These are phyloP conservation scores for Bremia lactucae DNA, from an alignment of 352 stramenopile species.

Conservation along the genomic window DNA sequence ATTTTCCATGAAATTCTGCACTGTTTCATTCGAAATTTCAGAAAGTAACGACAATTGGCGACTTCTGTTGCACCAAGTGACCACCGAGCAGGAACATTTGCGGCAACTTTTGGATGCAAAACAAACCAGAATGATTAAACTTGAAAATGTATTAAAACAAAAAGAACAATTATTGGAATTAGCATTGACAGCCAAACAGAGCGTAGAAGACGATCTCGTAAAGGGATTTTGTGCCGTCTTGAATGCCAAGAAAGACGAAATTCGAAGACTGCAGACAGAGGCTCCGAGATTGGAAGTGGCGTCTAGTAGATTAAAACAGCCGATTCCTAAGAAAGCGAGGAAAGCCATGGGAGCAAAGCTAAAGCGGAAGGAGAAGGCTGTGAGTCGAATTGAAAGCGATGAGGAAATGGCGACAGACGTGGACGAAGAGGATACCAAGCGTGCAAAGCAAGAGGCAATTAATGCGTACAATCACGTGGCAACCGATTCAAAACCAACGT, in stretches of 20 bases:
- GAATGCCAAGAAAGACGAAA: slow-evolving; percentile 58
- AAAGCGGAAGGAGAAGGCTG: slow-evolving; percentile 9
- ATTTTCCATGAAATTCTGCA: slow-evolving; percentile 49
- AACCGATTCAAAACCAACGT: slow-evolving; percentile 8
- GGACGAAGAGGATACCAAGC: slow-evolving; percentile 6
- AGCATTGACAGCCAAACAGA: slow-evolving; percentile 33
- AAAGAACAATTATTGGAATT: slow-evolving; percentile 40
- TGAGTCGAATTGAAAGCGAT: slow-evolving; percentile 12
- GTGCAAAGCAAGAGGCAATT: slow-evolving; percentile 12
- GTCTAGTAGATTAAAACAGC: slow-evolving; percentile 3
- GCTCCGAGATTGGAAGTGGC: background rate
- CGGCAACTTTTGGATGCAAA: slow-evolving; percentile 8
- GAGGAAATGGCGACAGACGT: slow-evolving; percentile 3
- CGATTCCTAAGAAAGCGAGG: slow-evolving; percentile 2
- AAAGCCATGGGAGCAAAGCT: slow-evolving; percentile 23
- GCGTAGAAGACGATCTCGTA: slow-evolving; percentile 30
- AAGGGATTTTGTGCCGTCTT: slow-evolving; percentile 37
- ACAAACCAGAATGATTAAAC: slow-evolving; percentile 12
- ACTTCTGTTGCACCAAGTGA: slow-evolving; percentile 25
- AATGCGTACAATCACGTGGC: slow-evolving; percentile 31
- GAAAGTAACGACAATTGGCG: slow-evolving; percentile 8
- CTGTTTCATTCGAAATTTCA: slow-evolving; percentile 18
- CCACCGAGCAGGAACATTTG: slow-evolving; percentile 3
- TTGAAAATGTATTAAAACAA: slow-evolving; percentile 26
- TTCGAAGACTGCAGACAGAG: slow-evolving; percentile 24